Conservation (phyloP, 768 basidiomycete species). For the Termitomyces eurrhizus region DNA sequence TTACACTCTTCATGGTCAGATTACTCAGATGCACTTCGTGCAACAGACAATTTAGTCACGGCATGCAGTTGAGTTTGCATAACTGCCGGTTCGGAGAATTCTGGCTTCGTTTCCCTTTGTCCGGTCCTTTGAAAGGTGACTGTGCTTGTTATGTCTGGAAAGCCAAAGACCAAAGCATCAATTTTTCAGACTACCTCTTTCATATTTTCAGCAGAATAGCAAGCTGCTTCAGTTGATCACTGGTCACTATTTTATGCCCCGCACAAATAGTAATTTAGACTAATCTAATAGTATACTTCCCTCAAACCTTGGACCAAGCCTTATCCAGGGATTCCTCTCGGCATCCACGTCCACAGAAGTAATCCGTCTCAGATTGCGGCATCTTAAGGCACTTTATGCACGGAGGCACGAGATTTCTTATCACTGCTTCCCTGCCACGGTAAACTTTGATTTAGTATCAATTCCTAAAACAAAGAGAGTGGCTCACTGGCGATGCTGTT, state of each 20-base stretch:
- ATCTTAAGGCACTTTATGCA: slow-evolving; percentile 64
- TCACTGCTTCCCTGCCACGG: slow-evolving; percentile 50
- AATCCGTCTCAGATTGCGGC: slow-evolving; percentile 57
- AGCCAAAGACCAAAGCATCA: neutral
- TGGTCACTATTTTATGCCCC: neutral
- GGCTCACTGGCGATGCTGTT: slow-evolving; percentile 60
- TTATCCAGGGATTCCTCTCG: slow-evolving; percentile 42
- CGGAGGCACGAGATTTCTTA: slow-evolving; percentile 41
- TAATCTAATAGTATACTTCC: neutral
- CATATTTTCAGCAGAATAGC: neutral
- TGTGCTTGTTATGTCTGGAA: neutral
- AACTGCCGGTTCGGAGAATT: neutral
- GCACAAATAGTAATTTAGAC: neutral
- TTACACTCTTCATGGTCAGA: neutral
- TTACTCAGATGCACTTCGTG: neutral
- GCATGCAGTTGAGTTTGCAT: neutral
- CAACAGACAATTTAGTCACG: neutral
- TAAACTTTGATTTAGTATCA: neutral
- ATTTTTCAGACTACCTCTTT: slow-evolving; percentile 10
- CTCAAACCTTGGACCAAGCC: neutral
- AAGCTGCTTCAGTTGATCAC: neutral
- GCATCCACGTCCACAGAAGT: slow-evolving; percentile 59
- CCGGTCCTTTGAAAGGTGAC: neutral
- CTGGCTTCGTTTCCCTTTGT: neutral
- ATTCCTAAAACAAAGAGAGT: neutral